Conservation (phyloP, 805 yeast genomes). For the Yarrowia sp. region DNA sequence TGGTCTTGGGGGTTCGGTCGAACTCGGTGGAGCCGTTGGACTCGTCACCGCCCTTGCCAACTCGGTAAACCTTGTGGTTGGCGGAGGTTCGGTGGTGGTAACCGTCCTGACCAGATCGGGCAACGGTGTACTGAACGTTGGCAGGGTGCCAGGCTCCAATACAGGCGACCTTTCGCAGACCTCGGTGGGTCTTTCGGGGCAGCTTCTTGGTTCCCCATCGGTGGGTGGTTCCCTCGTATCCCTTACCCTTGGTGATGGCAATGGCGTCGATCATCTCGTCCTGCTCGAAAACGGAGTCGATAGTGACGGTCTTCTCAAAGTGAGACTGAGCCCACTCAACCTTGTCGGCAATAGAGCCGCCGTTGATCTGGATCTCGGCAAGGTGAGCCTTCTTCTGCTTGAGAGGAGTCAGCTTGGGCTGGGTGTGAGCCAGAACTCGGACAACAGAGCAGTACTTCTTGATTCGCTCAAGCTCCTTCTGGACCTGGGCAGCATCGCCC, state of each 20-base stretch:
- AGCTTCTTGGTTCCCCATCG: conserved; percentile 99
- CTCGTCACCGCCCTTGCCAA: conserved; percentile 96
- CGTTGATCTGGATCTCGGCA: conserved; percentile 99
- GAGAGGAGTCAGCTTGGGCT: conserved; percentile 98
- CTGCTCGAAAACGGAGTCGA: conserved; percentile 95
- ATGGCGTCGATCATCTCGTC: conserved; percentile 97
- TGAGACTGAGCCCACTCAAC: conserved; percentile 98
- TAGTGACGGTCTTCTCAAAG: conserved; percentile 97
- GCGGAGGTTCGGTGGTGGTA: conserved; percentile 99
- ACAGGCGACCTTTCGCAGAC: conserved; percentile 99
- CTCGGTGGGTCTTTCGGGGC: conserved; percentile 99
- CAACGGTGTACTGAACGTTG: conserved; percentile 99
- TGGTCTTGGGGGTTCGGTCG: conserved; percentile 99
- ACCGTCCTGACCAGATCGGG: conserved; percentile 99
- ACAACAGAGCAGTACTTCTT: conserved; percentile 97
- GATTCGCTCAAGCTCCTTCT: conserved; percentile 97
- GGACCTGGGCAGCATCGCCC: conserved; percentile 80
- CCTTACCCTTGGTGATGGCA: conserved; percentile 99
- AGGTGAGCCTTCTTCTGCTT: conserved; percentile 99
- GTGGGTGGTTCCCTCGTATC: conserved; percentile 99
- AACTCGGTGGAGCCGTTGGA: conserved; percentile 92
- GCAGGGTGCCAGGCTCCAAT: conserved; percentile 99
- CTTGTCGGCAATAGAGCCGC: conserved; percentile 97
- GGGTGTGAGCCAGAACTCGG: conserved; percentile 99
- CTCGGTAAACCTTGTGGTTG: conserved; percentile 99